Evolutionary conservation across 2,329 filamentous ascomycete species (phyloP), one percentile per base, ranked within the genome.

Genomic region (Microdochium bolleyi): DNA sequence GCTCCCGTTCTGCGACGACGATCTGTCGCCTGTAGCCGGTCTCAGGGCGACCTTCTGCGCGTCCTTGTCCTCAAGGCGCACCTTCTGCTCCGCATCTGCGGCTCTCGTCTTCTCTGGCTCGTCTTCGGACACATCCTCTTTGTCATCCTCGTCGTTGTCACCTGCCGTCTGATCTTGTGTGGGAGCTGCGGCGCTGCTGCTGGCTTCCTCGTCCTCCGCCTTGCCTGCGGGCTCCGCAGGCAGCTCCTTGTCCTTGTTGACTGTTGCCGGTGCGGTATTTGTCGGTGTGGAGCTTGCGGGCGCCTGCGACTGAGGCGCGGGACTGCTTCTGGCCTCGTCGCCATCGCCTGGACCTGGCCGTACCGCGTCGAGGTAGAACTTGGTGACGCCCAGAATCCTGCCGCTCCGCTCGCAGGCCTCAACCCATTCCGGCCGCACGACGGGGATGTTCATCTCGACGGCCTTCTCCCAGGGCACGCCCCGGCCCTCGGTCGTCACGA

Each of bases 401-500:
- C 92, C 92, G 68, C 89, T 92, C 59, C 88, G 82, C 72, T 97
- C 92, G 67, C 94, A 99, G n/a, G 91, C 92, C 61, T 95, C 88
- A 27, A 99, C 82, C 94, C 94, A 99, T 69, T 99, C 94, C 21
- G 94, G 94, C 38, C 94, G 83, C 22, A 99, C 94, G 11, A 99
- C 90, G 8, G 94, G 94, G 52, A 99, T 95, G 69, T 97, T 99
- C 82, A 92, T 95, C 74, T 97, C 92, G 27, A 92, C 86, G 1
- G 94, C 94, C 75, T 94, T 95, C 73, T 99, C 94, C 94, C 94
- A 99, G 13, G 87, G 80, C 50, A 88, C 79, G 30, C 94, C 94
- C 53, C 92, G 78, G 27, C 92, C 92, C 68, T 99, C 94, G 10
- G 90, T 95, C 57, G 92, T 97, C 55, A 99, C 90, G 67, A 99